phyloP scores from a whole-genome alignment of 2,329 filamentous ascomycete species.

The Alternaria triticimaculans region DNA sequence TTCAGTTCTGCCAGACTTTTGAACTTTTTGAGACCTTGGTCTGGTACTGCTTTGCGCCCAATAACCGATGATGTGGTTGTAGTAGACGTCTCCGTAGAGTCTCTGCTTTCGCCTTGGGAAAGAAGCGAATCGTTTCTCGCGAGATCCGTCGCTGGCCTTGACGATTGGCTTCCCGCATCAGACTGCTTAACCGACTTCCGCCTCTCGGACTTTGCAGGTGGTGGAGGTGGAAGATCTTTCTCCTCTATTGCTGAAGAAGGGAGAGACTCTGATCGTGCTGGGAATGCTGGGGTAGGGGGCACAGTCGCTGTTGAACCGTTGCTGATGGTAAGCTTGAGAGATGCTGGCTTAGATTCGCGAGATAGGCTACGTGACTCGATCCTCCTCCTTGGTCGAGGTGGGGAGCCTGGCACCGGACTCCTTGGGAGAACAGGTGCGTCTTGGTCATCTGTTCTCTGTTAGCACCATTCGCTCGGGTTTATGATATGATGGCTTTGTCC shows the following conservation, averaged over 20 bases:
- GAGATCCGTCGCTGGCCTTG: constrained; percentile 26
- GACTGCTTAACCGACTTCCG: constrained; percentile 21
- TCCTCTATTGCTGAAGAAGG: constrained; percentile 23
- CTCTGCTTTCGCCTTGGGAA: constrained; percentile 24
- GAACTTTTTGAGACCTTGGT: constrained; percentile 29
- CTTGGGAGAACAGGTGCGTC: constrained; percentile 17
- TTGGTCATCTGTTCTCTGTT: constrained; percentile 16
- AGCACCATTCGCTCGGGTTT: neutral
- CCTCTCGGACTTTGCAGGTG: constrained; percentile 42
- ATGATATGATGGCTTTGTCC: neutral
- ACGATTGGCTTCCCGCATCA: constrained; percentile 31
- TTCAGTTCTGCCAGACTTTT: constrained; percentile 38
- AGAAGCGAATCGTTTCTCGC: constrained; percentile 39
- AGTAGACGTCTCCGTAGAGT: neutral
- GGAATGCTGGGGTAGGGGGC: constrained; percentile 31
- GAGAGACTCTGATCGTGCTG: constrained; percentile 13
- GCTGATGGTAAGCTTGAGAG: constrained; percentile 41
- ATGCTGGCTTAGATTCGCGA: constrained; percentile 44
- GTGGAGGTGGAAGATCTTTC: constrained; percentile 43
- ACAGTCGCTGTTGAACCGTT: constrained; percentile 49
- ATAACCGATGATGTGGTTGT: constrained; percentile 19
- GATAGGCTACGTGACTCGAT: constrained; percentile 44
- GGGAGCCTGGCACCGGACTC: constrained; percentile 24
- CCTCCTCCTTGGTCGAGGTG: constrained; percentile 27
- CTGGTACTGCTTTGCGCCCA: constrained; percentile 37